Percentiles rank a stretch among this genome's conserved stretches.
These are phyloP conservation scores for Lumnitzera racemosa DNA, from an alignment of 345 rosid species.

Conservation along the genomic window DNA sequence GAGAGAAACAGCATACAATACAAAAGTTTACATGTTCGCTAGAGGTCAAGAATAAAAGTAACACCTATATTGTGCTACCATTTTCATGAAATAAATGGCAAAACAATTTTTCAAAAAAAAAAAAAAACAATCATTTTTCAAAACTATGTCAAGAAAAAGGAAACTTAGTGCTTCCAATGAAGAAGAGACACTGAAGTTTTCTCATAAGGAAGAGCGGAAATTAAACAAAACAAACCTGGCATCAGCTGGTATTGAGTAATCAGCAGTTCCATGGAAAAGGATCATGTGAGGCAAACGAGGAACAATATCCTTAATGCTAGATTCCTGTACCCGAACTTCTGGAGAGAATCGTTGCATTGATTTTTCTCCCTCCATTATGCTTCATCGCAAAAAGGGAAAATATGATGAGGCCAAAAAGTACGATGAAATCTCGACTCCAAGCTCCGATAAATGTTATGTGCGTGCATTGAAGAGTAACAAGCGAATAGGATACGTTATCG, in stretches of 20 bases:
- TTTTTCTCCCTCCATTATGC: conserved; percentile 97
- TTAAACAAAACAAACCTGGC: conserved; percentile 58
- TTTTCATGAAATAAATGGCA: too few species aligned
- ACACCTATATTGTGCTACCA: too few species aligned
- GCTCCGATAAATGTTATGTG: too few species aligned
- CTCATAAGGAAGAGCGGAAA: neutral
- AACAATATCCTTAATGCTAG: conserved; percentile 38
- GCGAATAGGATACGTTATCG: neutral
- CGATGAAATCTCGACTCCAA: neutral
- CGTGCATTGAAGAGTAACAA: neutral
- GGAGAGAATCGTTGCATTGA: conserved; percentile 76
- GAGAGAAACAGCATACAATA: too few species aligned
- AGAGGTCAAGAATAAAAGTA: too few species aligned
- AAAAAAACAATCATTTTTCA: neutral
- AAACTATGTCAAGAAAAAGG: neutral
- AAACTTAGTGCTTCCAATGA: neutral
- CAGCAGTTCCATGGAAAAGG: conserved; percentile 89
- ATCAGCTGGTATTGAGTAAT: conserved; percentile 76
- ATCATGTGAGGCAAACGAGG: conserved; percentile 59
- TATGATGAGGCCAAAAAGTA: neutral
- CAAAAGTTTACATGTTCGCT: too few species aligned
- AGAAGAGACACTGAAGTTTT: neutral
- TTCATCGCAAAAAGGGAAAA: neutral
- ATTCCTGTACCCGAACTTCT: conserved; percentile 57
- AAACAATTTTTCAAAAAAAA: neutral